Evolutionary conservation across 2,329 filamentous ascomycete species (phyloP).

Genomic region (Fusarium sulawesiense): DNA sequence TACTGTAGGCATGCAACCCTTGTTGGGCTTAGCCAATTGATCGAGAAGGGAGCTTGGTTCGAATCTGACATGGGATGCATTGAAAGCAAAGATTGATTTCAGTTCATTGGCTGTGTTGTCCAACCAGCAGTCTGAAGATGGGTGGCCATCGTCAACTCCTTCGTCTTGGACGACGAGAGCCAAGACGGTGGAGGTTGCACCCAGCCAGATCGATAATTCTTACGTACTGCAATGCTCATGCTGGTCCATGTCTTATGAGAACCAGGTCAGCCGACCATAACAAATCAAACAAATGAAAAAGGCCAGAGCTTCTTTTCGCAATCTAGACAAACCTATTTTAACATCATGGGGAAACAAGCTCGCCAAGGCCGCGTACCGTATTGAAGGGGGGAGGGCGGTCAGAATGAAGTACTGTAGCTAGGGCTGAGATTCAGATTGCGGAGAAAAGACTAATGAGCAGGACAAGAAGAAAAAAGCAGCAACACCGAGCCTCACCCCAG

Average conservation of each 20-base stretch:
- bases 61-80: conserved; percentile 3
- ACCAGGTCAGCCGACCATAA: conserved; percentile 20
- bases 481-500: conserved; percentile 26
- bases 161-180: conserved; percentile 23
- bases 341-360: conserved; percentile 28
- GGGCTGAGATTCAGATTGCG: conserved; percentile 36
- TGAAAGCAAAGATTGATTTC: not conserved
- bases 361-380: conserved; percentile 8
- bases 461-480: not conserved
- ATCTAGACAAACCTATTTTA: not conserved
- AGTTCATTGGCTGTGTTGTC: conserved; percentile 26
- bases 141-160: conserved; percentile 24
- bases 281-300: not conserved
- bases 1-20: conserved; percentile 20
- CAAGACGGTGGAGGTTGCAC: conserved; percentile 11
- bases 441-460: conserved; percentile 21
- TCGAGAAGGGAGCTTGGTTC: not conserved
- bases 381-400: conserved; percentile 14
- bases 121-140: not conserved
- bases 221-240: conserved; percentile 24
- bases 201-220: conserved; percentile 12
- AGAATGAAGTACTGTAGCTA: conserved; percentile 18
- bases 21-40: conserved; percentile 5
- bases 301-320: not conserved
- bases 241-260: not conserved